Conservation (phyloP, 148 eudicot species). For the Tetragonia tetragonoides region DNA sequence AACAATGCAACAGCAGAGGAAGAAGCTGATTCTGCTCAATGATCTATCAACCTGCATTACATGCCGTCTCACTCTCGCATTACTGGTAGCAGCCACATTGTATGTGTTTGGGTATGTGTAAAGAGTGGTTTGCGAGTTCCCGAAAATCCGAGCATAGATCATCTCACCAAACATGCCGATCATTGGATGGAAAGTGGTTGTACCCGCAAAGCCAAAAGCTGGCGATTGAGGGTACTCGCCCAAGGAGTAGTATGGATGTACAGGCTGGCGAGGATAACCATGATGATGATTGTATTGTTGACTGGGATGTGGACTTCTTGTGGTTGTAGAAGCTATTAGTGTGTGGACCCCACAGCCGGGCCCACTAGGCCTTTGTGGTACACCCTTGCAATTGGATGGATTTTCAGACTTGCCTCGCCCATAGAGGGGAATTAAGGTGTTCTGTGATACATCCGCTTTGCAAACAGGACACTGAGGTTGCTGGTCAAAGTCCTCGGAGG, state of each 20-base stretch:
- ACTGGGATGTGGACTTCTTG: slow-evolving; percentile 25
- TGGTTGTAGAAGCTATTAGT: slow-evolving; percentile 13
- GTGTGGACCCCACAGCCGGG: slow-evolving; percentile 34
- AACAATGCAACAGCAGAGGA: slow-evolving; percentile 52
- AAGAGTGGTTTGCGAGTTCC: slow-evolving; percentile 43
- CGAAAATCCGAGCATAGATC: slow-evolving; percentile 55
- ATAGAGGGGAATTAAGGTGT: slow-evolving; percentile 68
- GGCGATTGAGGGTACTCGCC: slow-evolving; percentile 23
- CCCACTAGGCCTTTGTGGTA: slow-evolving; percentile 61
- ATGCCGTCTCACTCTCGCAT: slow-evolving; percentile 47
- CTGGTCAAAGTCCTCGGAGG: slow-evolving; percentile 28
- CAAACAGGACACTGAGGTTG: slow-evolving; percentile 84
- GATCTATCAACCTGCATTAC: slow-evolving; percentile 53
- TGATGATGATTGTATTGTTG: slow-evolving; percentile 30
- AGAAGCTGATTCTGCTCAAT: slow-evolving; percentile 57
- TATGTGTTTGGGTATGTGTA: slow-evolving; percentile 47
- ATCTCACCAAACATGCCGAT: slow-evolving; percentile 70
- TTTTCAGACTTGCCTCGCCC: slow-evolving; percentile 49
- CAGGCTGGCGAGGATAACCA: slow-evolving; percentile 17
- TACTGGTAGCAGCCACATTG: slow-evolving; percentile 26
- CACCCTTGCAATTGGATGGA: slow-evolving; percentile 26
- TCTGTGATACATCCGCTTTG: slow-evolving; percentile 56
- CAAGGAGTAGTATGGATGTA: slow-evolving; percentile 21
- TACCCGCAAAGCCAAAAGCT: slow-evolving; percentile 35
- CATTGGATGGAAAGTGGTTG: slow-evolving; percentile 35